Evolutionary conservation across 805 yeast genomes (phyloP), one percentile per base, ranked within the genome.

Genomic region (Zygotorulaspora sp.): DNA sequence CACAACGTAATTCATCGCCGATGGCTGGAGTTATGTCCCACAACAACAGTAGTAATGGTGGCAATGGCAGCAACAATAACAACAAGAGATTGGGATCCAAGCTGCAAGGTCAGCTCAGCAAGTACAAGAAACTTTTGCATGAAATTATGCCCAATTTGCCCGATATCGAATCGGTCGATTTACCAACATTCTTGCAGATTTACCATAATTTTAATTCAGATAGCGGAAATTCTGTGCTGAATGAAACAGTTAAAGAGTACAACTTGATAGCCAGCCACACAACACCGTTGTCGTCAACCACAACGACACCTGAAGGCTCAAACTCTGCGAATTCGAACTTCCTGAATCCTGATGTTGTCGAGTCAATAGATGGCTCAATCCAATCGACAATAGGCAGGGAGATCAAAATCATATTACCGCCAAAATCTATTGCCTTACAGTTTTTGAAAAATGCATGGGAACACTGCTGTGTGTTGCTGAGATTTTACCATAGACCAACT

Each of bases 401-500:
- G 51, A 72, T 83, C 47, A 77, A 71, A 46, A 72, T 82, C 34
- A 74, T 83, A 6, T 62, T 88, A 29, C 97, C 97, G 0, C 77
- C 92, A 3, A 78, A 83, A 51, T 80, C 78, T 15, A 74, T 75
- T 16, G 90, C 96, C 0, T 62, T 85, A 25, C 76, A 77, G 50
- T 70, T 88, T 50, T 78, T 88, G 19, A 78, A 77, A 50, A 76
- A 78, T 32, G 85, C 90, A 2, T 88, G 96, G 94, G 78, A 80
- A 50, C 81, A 83, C 49, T 88, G 95, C 1, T 86, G 95, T 62
- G 74, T 92, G 7, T 65, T 89, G 35, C 82, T 87, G 54, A 68
- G 95, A 38, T 87, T 88, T 56, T 85, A 85, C 58, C 96, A 88
- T 55, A 70, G 96, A 22, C 95, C 95, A 1, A 76, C 88, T 2